phyloP scores from a whole-genome alignment of 441 rosid genomes.

The Erysimum cheiri region DNA sequence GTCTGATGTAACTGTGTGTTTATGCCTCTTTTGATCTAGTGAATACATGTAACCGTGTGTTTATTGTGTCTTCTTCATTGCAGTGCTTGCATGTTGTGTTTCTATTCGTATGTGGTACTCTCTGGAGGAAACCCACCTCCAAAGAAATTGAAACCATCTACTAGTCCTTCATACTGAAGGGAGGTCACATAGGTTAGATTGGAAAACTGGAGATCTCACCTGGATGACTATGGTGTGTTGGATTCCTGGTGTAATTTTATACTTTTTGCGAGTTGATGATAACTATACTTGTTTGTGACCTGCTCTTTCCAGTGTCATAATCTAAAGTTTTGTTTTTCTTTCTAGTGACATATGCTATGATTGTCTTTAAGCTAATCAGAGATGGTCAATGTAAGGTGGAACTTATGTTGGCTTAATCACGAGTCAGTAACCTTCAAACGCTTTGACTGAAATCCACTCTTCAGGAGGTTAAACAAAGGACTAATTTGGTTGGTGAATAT shows the following conservation, averaged over 20 bases:
- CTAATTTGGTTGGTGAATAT: background rate
- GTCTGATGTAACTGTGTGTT: background rate
- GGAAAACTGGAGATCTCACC: background rate
- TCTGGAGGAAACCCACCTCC: constrained; percentile 98
- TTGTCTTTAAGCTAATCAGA: background rate
- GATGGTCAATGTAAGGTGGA: background rate
- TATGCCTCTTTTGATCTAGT: background rate
- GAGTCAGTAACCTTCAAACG: background rate
- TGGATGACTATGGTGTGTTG: background rate
- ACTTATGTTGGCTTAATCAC: background rate
- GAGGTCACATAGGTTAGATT: constrained; percentile 27
- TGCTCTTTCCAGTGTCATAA: constrained; percentile 4
- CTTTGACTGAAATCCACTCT: background rate
- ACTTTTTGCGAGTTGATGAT: background rate
- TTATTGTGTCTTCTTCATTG: background rate
- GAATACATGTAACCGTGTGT: constrained; percentile 14
- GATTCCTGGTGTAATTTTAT: constrained; percentile 28
- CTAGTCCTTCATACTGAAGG: constrained; percentile 47
- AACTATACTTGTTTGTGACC: background rate
- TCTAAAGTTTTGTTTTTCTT: background rate
- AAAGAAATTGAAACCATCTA: constrained; percentile 69
- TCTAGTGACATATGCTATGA: background rate
- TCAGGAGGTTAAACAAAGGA: background rate
- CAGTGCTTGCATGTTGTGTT: constrained; percentile 88
- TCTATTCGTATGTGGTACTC: constrained; percentile 72